A percentile compares a stretch with the other conserved stretches of the same genome.
Conservation (phyloP, 208 protist genomes). For the Zelonia costaricensis region DNA sequence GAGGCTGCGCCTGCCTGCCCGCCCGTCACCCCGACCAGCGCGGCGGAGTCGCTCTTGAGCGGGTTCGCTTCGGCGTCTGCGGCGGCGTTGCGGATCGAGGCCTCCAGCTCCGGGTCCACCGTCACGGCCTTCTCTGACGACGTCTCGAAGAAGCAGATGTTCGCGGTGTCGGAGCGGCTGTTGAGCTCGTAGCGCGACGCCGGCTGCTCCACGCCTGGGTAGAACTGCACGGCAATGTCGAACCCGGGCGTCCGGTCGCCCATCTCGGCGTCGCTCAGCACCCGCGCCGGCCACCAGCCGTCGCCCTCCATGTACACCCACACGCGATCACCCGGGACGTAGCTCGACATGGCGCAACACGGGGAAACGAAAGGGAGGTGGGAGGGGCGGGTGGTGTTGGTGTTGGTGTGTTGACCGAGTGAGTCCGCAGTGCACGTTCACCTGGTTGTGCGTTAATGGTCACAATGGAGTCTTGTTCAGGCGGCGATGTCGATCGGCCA, state of each 20-base stretch:
- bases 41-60: constrained; percentile 40
- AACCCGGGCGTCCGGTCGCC: constrained; percentile 27
- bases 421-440: too few species aligned
- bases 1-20: background rate
- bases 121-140: constrained; percentile 89
- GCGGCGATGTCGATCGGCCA: too few species aligned
- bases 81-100: constrained; percentile 55
- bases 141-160: constrained; percentile 82
- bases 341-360: constrained; percentile 30
- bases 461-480: background rate
- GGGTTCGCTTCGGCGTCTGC: constrained; percentile 71
- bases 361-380: too few species aligned
- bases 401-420: too few species aligned
- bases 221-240: constrained; percentile 71
- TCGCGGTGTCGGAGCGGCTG: constrained; percentile 30
- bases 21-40: background rate
- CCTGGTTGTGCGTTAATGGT: too few species aligned
- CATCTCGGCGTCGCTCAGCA: constrained; percentile 54
- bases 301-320: constrained; percentile 82
- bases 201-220: constrained; percentile 52
- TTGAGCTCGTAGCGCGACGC: constrained; percentile 56
- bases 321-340: constrained; percentile 75
- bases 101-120: constrained; percentile 50
- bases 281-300: constrained; percentile 84
- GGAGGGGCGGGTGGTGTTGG: too few species aligned